Evolutionary conservation across 2,329 filamentous ascomycete species (phyloP).

Genomic region (Moelleriella libera): DNA sequence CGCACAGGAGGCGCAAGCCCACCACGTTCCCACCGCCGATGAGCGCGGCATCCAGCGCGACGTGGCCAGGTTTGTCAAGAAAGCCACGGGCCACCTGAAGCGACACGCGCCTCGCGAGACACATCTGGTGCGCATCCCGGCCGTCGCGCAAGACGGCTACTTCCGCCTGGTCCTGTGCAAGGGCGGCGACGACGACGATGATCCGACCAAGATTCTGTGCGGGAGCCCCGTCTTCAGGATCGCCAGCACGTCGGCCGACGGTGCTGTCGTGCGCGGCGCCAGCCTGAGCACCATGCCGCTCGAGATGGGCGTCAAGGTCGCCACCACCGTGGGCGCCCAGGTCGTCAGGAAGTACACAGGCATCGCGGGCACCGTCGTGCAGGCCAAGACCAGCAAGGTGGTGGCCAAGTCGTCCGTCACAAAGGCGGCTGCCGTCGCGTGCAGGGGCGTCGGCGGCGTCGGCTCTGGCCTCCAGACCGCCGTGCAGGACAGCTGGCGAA

Average conservation of each 20-base stretch:
- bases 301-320: constrained; percentile 47
- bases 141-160: constrained; percentile 50
- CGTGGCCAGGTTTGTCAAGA: constrained; percentile 47
- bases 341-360: constrained; percentile 28
- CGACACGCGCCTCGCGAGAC: constrained; percentile 47
- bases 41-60: constrained; percentile 57
- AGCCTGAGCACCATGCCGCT: constrained; percentile 50
- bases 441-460: constrained; percentile 19
- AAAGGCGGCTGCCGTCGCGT: constrained; percentile 25
- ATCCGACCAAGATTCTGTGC: constrained; percentile 37
- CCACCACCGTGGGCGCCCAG: constrained; percentile 31
- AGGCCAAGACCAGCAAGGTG: constrained; percentile 23
- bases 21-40: constrained; percentile 38
- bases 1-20: constrained; percentile 23
- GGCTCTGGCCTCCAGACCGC: constrained; percentile 7
- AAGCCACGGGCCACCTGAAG: constrained; percentile 27
- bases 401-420: constrained; percentile 17
- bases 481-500: constrained; percentile 21
- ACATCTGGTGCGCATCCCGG: constrained; percentile 49
- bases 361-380: constrained; percentile 21
- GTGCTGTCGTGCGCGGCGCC: constrained; percentile 48
- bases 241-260: constrained; percentile 49
- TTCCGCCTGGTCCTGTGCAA: constrained; percentile 50
- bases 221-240: constrained; percentile 54
- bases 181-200: constrained; percentile 16